Percentiles rank a stretch among this genome's conserved stretches.
phyloP scores from a whole-genome alignment of 2,329 filamentous ascomycete species.

The Cladophialophora bantiana region DNA sequence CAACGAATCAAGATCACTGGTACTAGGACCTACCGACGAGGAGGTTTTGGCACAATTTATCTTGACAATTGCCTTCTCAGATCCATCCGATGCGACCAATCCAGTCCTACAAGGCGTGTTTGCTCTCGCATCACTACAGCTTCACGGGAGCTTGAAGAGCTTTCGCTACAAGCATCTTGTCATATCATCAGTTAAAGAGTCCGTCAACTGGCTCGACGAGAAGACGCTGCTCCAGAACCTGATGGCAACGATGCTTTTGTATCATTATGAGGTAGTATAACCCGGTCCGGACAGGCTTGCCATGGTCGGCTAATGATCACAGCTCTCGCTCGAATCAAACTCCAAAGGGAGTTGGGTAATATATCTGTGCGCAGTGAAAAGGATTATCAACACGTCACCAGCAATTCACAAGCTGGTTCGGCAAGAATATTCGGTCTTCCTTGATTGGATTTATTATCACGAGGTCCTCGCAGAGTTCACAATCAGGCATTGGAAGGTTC shows the following conservation, averaged over 20 bases:
- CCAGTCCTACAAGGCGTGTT: constrained; percentile 33
- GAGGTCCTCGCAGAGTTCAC: constrained; percentile 33
- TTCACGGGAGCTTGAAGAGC: constrained; percentile 31
- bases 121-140: constrained; percentile 32
- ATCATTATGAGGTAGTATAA: constrained; percentile 34
- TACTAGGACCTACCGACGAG: not conserved
- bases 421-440: constrained; percentile 33
- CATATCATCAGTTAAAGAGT: constrained; percentile 33
- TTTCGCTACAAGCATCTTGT: constrained; percentile 33
- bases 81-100: constrained; percentile 29
- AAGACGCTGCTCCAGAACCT: constrained; percentile 36
- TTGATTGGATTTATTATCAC: constrained; percentile 36
- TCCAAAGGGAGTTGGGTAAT: constrained; percentile 33
- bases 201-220: constrained; percentile 33
- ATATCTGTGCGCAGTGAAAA: constrained; percentile 34
- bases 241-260: constrained; percentile 37
- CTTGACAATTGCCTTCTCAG: constrained; percentile 12
- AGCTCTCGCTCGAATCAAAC: constrained; percentile 34
- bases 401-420: constrained; percentile 32
- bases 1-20: not conserved
- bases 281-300: constrained; percentile 13
- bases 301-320: constrained; percentile 25
- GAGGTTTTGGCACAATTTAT: not conserved
- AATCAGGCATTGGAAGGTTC: constrained; percentile 34
- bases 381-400: constrained; percentile 28